Evolutionary conservation across 768 basidiomycete species (phyloP), one percentile per base, ranked within the genome.

Genomic region (Agaricus blazei): DNA sequence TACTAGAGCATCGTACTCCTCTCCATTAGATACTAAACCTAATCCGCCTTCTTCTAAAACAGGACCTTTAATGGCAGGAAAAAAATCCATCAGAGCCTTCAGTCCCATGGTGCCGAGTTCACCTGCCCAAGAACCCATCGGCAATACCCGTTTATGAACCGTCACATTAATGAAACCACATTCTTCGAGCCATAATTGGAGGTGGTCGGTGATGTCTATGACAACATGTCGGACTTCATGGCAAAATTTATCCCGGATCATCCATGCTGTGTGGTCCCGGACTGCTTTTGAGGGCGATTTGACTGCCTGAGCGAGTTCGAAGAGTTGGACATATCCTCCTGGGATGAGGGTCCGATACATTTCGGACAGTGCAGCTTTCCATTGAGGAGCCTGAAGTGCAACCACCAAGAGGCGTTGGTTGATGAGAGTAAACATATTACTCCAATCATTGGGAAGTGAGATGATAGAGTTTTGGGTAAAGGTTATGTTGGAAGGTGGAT

Each of bases 321-420:
- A 48, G 19, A 59, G 37, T 27, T 57, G 56, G 26, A 57, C 36
- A 43, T 51, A 57, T 11, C 50, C 56, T n/a, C 56, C 56, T 3
- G 58, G 58, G 9, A 47, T 47, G 9, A 54, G 27, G 9, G 51
- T 43, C 7, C 54, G 58, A 44, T 55, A 47, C 43, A 59, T 43
- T 19, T 59, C 58, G 1, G 48, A 29, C 26, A 59, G 3, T 2
- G 58, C 58, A 8, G 53, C 27, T 36, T 48, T 46, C 58, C 58
- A 59, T 36, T 59, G 53, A 12, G 29, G 31, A 9, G 28, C 23
- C 26, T 44, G 48, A 19, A 59, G 38, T 19, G 54, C 54, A 6
- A 40, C 37, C 11, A 55, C 23, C 31, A 59, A 53, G 36, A 59
- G 54, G 4, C 58, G 53, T 51, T 59, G 58, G 28, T 59, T 49